Evolutionary conservation across 305 asterid species (phyloP).

Genomic region (Rubia peregrina): DNA sequence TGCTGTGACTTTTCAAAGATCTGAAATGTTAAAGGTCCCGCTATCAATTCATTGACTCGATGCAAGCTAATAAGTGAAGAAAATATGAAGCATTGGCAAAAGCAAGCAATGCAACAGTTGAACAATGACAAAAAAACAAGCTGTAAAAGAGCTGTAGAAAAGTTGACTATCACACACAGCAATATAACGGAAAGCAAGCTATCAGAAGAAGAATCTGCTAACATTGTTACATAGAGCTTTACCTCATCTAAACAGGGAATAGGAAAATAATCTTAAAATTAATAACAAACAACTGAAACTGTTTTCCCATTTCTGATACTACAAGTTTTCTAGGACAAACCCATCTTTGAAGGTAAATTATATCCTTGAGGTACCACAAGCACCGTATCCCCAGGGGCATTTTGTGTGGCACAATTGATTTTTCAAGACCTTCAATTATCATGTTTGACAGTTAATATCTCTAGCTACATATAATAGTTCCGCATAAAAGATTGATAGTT

Average conservation of each 20-base stretch:
- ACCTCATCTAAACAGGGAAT: background rate
- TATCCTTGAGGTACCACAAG: too few species aligned
- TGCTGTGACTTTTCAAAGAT: conserved; percentile 72
- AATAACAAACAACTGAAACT: background rate
- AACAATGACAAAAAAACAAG: background rate
- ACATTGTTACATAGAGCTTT: too few species aligned
- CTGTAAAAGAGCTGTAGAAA: background rate
- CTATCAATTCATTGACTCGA: background rate
- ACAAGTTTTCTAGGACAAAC: background rate
- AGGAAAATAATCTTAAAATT: background rate
- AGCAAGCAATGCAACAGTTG: background rate
- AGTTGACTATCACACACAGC: background rate
- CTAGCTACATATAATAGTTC: too few species aligned
- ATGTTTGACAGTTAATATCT: too few species aligned
- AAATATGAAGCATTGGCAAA: background rate
- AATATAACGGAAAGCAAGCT: background rate
- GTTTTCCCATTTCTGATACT: too few species aligned
- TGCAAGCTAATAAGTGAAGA: background rate
- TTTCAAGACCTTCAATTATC: too few species aligned
- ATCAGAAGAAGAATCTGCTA: background rate
- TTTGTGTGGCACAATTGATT: too few species aligned
- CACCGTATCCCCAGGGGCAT: too few species aligned
- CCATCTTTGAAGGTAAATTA: background rate
- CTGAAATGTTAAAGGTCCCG: conserved; percentile 36
- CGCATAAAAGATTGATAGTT: too few species aligned